Conservation (phyloP, 768 basidiomycete genomes). For the Ramaria rubella region DNA sequence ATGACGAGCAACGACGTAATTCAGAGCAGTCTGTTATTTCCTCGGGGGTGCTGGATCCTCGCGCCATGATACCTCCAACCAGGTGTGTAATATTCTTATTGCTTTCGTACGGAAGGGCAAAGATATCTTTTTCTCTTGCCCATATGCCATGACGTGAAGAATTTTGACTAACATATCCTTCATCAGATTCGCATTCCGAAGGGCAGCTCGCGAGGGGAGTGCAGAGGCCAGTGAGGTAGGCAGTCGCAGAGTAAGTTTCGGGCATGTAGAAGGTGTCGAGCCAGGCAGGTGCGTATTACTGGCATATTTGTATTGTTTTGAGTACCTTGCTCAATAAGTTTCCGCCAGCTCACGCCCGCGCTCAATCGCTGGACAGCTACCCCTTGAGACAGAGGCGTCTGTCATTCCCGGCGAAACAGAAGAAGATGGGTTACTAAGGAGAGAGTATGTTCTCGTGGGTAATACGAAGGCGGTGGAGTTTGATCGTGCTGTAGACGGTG, state of each 20-base stretch:
- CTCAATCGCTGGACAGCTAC: neutral
- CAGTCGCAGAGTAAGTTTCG: constrained; percentile 4
- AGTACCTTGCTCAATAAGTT: neutral
- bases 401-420: constrained; percentile 78
- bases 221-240: neutral
- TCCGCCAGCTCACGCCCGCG: neutral
- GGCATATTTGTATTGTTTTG: neutral
- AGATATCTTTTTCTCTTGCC: neutral
- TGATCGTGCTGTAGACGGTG: constrained; percentile 86
- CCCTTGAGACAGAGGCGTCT: constrained; percentile 44
- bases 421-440: constrained; percentile 69
- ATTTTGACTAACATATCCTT: no score
- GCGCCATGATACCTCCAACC: constrained; percentile 2
- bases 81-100: neutral
- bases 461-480: constrained; percentile 89
- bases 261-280: constrained; percentile 4
- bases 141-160: no score
- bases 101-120: neutral
- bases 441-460: constrained; percentile 92
- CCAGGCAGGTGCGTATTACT: neutral
- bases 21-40: neutral
- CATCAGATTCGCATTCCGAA: neutral
- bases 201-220: neutral
- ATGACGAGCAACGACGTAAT: constrained; percentile 9
- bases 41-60: neutral